Conservation (phyloP, 2,329 filamentous ascomycete genomes). For the Pseudopyricularia javanii region DNA sequence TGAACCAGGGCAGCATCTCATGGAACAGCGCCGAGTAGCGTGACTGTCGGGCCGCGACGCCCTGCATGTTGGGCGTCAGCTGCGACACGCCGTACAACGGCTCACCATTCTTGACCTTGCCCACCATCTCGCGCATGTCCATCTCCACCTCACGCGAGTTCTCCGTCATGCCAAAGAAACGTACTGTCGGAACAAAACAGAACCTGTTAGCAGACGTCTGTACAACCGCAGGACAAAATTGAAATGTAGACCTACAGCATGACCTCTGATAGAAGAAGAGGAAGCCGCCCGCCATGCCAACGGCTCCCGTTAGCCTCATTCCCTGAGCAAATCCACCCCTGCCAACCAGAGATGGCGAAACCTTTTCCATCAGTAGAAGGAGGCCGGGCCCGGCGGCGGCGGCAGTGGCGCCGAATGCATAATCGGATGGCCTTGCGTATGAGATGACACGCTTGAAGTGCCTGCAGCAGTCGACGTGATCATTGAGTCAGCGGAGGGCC, state of each 20-base stretch:
- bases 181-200: conserved; percentile 40
- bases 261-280: conserved; percentile 78
- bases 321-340: conserved; percentile 71
- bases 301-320: conserved; percentile 64
- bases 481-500: neutral
- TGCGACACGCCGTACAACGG: conserved; percentile 73
- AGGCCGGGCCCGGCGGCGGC: conserved; percentile 62
- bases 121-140: conserved; percentile 98
- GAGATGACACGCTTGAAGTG: conserved; percentile 82
- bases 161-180: conserved; percentile 91
- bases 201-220: neutral
- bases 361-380: conserved; percentile 69
- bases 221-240: neutral
- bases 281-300: conserved; percentile 70
- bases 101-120: conserved; percentile 85
- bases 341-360: conserved; percentile 75
- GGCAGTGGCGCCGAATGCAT: conserved; percentile 54
- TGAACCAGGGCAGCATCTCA: conserved; percentile 88
- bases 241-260: conserved; percentile 49
- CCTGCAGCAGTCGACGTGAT: conserved; percentile 28
- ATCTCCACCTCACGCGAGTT: conserved; percentile 85
- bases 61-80: conserved; percentile 82
- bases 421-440: conserved; percentile 82
- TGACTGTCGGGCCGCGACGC: conserved; percentile 83
- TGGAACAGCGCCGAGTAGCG: conserved; percentile 78